Evolutionary conservation across 1,139 yeast species (phyloP), one percentile per base, ranked within the genome.

Genomic region (Torulaspora pretoriensis): DNA sequence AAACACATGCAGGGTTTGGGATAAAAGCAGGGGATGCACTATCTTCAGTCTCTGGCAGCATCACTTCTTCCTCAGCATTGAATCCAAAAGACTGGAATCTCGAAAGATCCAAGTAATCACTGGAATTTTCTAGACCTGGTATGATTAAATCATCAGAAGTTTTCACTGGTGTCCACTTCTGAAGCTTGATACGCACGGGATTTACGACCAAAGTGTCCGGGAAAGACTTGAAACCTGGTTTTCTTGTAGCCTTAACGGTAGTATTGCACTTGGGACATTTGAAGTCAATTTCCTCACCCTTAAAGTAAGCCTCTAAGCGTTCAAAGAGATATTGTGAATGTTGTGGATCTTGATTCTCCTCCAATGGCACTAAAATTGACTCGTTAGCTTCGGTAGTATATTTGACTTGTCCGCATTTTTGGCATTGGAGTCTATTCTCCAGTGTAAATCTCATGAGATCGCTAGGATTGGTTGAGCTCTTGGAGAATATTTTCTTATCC

Each of bases 81-180:
- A 47, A 67, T 34, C 66, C 68, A 6, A 34, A 34, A 0, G 74
- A 62, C 34, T 67, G 54, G 48, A 67, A 74, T 24, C 55, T 51
- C 19, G 68, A 68, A 1, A 78, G 45, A 32, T 67, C 65, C 35
- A 78, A 55, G 4, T 28, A 14, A 2, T 53, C 57, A 5, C 49
- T 45, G 16, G 47, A 32, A 22, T 50, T 42, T 14, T 49, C 51
- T 7, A 59, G 61, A 8, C 75, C 78, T 1, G 89, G 83, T 1
- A 83, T 70, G 1, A 69, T 67, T 9, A 87, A 72, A 2, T 95
- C 94, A 5, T 83, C 86, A 51, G 81, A 84, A 0, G 86, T 73
- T 63, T 92, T 92, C 0, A 79, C 72, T 0, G 98, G 97, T 2
- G 82, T 85, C 97, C 97, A 92, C 60, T 89, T 87, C 43, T 83